A percentile compares a stretch with the other conserved stretches of the same genome.
These are phyloP conservation scores for Pseudogymnoascus sp. DNA, from an alignment of 2,329 filamentous ascomycete genomes.

Conservation along the genomic window DNA sequence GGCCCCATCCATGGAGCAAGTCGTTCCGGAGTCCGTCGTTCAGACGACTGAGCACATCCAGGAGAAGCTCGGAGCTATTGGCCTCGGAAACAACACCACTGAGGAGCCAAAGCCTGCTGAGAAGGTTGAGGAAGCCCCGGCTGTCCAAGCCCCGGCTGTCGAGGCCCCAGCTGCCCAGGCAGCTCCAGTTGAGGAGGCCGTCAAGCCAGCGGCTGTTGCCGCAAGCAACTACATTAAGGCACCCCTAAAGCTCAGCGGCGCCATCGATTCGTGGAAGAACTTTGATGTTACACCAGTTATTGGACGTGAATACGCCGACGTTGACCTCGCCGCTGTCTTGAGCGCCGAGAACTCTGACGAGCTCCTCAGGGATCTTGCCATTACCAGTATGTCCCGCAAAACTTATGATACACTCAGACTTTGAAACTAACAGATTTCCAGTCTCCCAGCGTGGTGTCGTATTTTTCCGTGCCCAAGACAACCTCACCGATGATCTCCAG, in stretches of 20 bases:
- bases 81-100: constrained; percentile 8
- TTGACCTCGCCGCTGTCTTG: constrained; percentile 40
- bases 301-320: constrained; percentile 36
- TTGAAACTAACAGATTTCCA: constrained; percentile 24
- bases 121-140: constrained; percentile 15
- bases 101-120: constrained; percentile 11
- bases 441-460: constrained; percentile 63
- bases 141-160: constrained; percentile 17
- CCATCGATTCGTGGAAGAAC: constrained; percentile 23
- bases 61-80: constrained; percentile 20
- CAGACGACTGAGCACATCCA: constrained; percentile 22
- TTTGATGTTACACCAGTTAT: constrained; percentile 40
- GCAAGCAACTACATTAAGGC: constrained; percentile 17
- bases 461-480: constrained; percentile 60
- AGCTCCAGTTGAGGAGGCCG: not conserved
- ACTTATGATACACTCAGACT: not conserved
- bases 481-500: constrained; percentile 53
- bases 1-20: constrained; percentile 6
- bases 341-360: constrained; percentile 40
- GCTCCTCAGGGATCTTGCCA: constrained; percentile 42
- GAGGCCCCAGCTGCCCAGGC: not conserved
- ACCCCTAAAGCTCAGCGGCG: constrained; percentile 25
- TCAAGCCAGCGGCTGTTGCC: not conserved
- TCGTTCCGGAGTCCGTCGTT: constrained; percentile 19
- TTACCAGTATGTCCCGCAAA: constrained; percentile 31